A percentile compares a stretch with the other conserved stretches of the same genome.
Evolutionary conservation across 129 eudicot species (phyloP).

Genomic region (Escallonia herrerae): DNA sequence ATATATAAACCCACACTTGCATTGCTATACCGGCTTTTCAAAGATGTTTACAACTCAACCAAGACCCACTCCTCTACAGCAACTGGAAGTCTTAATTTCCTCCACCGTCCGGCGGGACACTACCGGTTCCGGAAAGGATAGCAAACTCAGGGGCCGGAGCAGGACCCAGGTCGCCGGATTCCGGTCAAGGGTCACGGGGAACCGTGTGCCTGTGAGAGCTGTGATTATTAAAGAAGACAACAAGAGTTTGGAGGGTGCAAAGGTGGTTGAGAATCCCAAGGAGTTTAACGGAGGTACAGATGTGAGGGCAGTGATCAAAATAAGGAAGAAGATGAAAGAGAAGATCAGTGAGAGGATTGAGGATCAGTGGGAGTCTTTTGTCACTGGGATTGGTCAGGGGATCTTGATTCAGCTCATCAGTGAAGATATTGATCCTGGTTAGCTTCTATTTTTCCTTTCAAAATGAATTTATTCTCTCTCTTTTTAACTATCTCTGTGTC

Average conservation of each 20-base stretch:
- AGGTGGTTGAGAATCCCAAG: background rate
- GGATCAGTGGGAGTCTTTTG: slow-evolving; percentile 60
- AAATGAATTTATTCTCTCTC: no score
- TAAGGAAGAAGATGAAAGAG: slow-evolving; percentile 65
- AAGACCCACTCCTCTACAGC: no score
- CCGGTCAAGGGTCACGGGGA: slow-evolving; percentile 8
- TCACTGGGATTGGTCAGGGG: slow-evolving; percentile 64
- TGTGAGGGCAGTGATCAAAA: slow-evolving; percentile 54
- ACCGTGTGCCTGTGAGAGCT: slow-evolving; percentile 24
- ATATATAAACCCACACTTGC: no score
- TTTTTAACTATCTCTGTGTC: no score
- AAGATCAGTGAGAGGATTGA: slow-evolving; percentile 52
- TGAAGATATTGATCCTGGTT: slow-evolving; percentile 68
- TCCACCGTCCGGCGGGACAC: slow-evolving; percentile 25
- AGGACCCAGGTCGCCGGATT: slow-evolving; percentile 13
- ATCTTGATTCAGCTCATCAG: slow-evolving; percentile 62
- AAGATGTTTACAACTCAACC: no score
- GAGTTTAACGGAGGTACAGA: slow-evolving; percentile 17
- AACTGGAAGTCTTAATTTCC: background rate
- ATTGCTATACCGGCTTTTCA: no score
- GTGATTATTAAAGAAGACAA: slow-evolving; percentile 57
- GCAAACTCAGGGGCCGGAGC: background rate
- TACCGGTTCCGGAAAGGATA: slow-evolving; percentile 22
- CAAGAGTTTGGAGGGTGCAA: slow-evolving; percentile 22
- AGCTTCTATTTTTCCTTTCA: background rate